Conservation (phyloP, 208 protist genomes). For the Tritrichomonas musculus region DNA sequence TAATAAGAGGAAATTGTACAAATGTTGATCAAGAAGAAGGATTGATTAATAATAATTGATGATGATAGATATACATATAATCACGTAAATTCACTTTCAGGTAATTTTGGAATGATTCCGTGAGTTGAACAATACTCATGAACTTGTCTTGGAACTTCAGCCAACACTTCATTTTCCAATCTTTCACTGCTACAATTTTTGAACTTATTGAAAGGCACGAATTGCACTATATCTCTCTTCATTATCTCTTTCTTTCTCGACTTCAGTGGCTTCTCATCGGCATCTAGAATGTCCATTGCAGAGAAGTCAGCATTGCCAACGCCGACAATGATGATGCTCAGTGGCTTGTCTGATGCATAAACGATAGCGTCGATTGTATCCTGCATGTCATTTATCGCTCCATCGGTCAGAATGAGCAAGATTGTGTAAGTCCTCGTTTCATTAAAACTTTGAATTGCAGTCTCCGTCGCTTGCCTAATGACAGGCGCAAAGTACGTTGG, state of each 20-base stretch:
- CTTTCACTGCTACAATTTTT: not conserved
- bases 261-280: constrained; percentile 46
- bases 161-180: not conserved
- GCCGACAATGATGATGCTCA: constrained; percentile 45
- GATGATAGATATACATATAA: too few species aligned
- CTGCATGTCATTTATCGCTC: constrained; percentile 35
- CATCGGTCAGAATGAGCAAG: constrained; percentile 38
- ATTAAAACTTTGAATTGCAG: not conserved
- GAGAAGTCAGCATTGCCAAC: constrained; percentile 40
- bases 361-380: not conserved
- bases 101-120: not conserved
- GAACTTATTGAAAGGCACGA: constrained; percentile 35
- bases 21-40: too few species aligned
- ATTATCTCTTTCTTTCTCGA: not conserved
- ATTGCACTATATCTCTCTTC: constrained; percentile 40
- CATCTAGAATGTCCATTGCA: constrained; percentile 31
- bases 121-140: not conserved
- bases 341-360: not conserved
- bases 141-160: not conserved
- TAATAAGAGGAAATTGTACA: too few species aligned
- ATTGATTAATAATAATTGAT: too few species aligned
- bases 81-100: too few species aligned
- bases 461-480: not conserved
- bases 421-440: not conserved
- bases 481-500: constrained; percentile 31